phyloP scores from a whole-genome alignment of 495 filamentous ascomycete genomes.

The Apodospora peruviana region DNA sequence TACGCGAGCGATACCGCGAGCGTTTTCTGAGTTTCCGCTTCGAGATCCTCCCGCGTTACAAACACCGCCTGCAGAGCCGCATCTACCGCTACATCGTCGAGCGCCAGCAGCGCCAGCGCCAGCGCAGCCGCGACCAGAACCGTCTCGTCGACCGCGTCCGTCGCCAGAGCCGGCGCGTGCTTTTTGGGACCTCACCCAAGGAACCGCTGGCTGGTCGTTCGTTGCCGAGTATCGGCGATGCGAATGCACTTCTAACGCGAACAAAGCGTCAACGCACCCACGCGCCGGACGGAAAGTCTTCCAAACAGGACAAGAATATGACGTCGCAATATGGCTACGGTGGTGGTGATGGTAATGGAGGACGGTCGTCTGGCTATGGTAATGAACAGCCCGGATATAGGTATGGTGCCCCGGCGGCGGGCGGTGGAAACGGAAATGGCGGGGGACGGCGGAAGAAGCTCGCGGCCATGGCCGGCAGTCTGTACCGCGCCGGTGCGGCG shows the following conservation, averaged over 20 bases:
- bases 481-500: constrained; percentile 65
- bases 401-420: constrained; percentile 6
- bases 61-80: constrained; percentile 62
- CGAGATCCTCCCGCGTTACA: constrained; percentile 66
- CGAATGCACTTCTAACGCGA: background rate
- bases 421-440: constrained; percentile 36
- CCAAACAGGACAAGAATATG: constrained; percentile 13
- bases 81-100: constrained; percentile 69
- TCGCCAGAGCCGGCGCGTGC: constrained; percentile 34
- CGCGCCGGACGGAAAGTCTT: background rate
- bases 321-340: constrained; percentile 25
- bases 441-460: constrained; percentile 74
- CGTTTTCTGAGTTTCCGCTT: constrained; percentile 62
- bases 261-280: background rate
- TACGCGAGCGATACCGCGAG: constrained; percentile 54
- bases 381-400: background rate
- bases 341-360: constrained; percentile 9
- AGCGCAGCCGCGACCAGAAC: constrained; percentile 40
- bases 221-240: background rate
- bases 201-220: background rate
- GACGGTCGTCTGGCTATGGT: background rate
- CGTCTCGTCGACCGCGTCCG: constrained; percentile 49
- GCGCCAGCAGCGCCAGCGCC: constrained; percentile 50
- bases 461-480: constrained; percentile 46
- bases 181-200: background rate